Conservation (phyloP, 805 yeast species). For the Saturnispora halmiae region DNA sequence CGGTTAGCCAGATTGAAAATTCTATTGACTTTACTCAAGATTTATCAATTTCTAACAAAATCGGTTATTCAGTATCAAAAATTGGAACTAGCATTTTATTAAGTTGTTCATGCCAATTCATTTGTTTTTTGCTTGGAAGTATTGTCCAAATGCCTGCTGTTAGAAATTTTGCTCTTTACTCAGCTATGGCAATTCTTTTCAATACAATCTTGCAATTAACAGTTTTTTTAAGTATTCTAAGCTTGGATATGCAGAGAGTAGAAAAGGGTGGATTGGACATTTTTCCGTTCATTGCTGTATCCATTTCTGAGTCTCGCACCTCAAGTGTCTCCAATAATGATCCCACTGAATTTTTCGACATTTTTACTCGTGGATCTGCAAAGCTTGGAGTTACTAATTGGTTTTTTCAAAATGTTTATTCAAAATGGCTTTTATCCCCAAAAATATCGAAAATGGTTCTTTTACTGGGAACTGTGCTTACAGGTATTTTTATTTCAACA, state of each 20-base stretch:
- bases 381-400: conserved; percentile 29
- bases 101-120: conserved; percentile 68
- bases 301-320: not conserved
- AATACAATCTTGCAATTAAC: conserved; percentile 77
- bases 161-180: conserved; percentile 81
- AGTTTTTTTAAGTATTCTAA: conserved; percentile 61
- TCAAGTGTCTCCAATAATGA: conserved; percentile 11
- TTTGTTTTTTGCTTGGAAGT: conserved; percentile 72
- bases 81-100: conserved; percentile 84
- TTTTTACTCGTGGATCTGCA: no score
- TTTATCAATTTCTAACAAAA: conserved; percentile 41
- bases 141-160: conserved; percentile 94
- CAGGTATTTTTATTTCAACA: conserved; percentile 58
- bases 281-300: conserved; percentile 43
- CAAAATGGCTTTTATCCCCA: conserved; percentile 48
- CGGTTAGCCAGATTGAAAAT: conserved; percentile 48
- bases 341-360: conserved; percentile 16
- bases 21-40: conserved; percentile 28
- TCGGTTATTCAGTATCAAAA: conserved; percentile 55
- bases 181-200: conserved; percentile 75
- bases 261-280: conserved; percentile 54
- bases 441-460: conserved; percentile 41
- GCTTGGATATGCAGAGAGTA: conserved; percentile 55
- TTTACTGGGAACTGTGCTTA: conserved; percentile 48
- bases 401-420: conserved; percentile 41